A percentile compares a stretch with the other conserved stretches of the same genome.
Conservation (phyloP, 225 moss, liverwort and hornwort genomes). For the Pseudoscleropodium purum region DNA sequence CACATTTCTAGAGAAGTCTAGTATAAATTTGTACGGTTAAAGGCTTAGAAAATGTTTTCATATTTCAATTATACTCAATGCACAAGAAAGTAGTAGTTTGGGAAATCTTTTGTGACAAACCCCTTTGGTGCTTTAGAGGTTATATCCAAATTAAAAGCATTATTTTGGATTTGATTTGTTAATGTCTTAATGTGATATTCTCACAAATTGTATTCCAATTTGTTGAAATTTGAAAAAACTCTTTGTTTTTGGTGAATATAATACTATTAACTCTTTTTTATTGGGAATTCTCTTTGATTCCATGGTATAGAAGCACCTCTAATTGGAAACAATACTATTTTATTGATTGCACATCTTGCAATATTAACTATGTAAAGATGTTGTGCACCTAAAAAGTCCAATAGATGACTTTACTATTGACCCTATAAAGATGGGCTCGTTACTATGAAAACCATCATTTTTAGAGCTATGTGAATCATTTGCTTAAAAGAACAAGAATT, state of each 20-base stretch:
- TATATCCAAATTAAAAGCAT: not conserved
- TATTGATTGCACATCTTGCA: not conserved
- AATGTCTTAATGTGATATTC: not conserved
- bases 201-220: not conserved
- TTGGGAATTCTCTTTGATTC: not conserved
- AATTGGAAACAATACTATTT: not conserved
- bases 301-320: rapidly evolving
- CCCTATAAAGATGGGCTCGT: rapidly evolving
- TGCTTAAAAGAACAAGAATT: too few relatives aligned
- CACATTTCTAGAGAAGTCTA: too few relatives aligned
- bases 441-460: too few relatives aligned
- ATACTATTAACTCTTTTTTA: not conserved
- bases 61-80: not conserved
- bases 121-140: not conserved
- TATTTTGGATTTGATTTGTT: not conserved
- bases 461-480: rapidly evolving
- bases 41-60: not conserved
- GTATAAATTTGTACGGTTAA: not conserved
- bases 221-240: not conserved
- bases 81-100: not conserved
- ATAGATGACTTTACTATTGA: too few relatives aligned
- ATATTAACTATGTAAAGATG: rapidly evolving
- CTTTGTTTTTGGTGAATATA: not conserved
- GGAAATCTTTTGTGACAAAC: not conserved
- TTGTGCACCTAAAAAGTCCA: too few relatives aligned